Base-by-base conservation (phyloP, 1,139 yeast species). In the Protomyces inundatus region DNA sequence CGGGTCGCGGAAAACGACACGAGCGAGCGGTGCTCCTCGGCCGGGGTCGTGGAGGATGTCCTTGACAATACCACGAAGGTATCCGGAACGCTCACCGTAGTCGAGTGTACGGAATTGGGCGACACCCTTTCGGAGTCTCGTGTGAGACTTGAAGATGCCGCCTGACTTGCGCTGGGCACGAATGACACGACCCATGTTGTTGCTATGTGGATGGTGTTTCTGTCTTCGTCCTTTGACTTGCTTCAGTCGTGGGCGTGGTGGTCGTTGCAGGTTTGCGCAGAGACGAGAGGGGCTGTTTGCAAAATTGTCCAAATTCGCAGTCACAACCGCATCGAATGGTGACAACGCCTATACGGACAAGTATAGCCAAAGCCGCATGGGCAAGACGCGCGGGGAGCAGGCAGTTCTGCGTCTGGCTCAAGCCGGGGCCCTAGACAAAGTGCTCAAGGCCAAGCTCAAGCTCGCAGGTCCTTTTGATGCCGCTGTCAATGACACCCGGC, bases 81-180 rank as follows among this genome's bases (percentile, higher is more conserved):
- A 93, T 79, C 98, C 98, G 81, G 93, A 97, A 82, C 97, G 95
- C 85, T 95, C 98, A 80, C 98, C 96, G 78, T 86, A 93, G 82
- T 93, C 98, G 82, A 93, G 88, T 80, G 96, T 88, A 87, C 98
- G 90, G 81, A 91, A 88, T 88, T 91, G 93, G 81, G 99, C 99
- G 80, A 98, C 98, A 81, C 98, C 99, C 85, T 95, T 89, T 88
- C 98, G 90, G 82, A 95, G 90, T 84, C 98, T 93, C 86, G 98
- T 93, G 93, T 91, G 96, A 78, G 98, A 86, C 81, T 96, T 88
- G 90, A 95, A 95, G 87, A 95, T 90, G 80, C 98, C 98, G 83
- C 97, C 98, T 87, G 98, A 98, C 85, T 95, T 95, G 90, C 99
- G 91, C 88, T 95, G 98, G 87, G 95, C 93, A 85, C 98, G 96